Percentiles rank a stretch among this genome's conserved stretches.
phyloP scores from a whole-genome alignment of 176 grass and related monocot genomes.

The Cocos nucifera region DNA sequence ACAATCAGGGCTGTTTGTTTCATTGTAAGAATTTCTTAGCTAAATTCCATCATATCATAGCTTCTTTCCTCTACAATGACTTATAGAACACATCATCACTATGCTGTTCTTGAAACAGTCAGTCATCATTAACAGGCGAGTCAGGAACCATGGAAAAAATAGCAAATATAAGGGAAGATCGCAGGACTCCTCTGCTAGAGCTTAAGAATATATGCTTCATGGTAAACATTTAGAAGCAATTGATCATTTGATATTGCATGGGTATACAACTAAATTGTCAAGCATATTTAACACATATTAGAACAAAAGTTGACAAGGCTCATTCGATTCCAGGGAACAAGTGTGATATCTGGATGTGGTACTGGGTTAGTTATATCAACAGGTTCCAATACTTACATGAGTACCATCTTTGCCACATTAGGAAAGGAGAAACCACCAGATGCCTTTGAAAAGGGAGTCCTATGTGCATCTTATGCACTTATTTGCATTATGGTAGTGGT shows the following conservation, averaged over 20 bases:
- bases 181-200: slow-evolving; percentile 31
- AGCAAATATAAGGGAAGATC: slow-evolving; percentile 27
- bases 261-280: background rate
- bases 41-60: background rate
- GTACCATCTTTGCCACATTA: slow-evolving; percentile 29
- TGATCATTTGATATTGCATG: background rate
- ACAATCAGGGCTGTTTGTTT: background rate
- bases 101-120: slow-evolving; percentile 31
- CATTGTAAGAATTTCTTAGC: background rate
- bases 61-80: background rate
- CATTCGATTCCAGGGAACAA: slow-evolving; percentile 27
- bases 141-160: slow-evolving; percentile 28
- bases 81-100: slow-evolving; percentile 3
- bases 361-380: slow-evolving; percentile 35
- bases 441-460: slow-evolving; percentile 24
- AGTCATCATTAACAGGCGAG: slow-evolving; percentile 41
- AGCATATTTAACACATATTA: too few species aligned
- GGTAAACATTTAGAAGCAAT: slow-evolving; percentile 17
- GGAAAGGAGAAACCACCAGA: slow-evolving; percentile 23
- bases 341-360: slow-evolving; percentile 30
- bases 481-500: slow-evolving; percentile 31
- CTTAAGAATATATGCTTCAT: slow-evolving; percentile 41
- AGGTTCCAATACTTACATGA: slow-evolving; percentile 30
- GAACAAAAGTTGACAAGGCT: background rate
- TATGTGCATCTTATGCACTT: slow-evolving; percentile 27